Evolutionary conservation across 2,329 filamentous ascomycete genomes (phyloP).

Genomic region (Kalmusia sp.): DNA sequence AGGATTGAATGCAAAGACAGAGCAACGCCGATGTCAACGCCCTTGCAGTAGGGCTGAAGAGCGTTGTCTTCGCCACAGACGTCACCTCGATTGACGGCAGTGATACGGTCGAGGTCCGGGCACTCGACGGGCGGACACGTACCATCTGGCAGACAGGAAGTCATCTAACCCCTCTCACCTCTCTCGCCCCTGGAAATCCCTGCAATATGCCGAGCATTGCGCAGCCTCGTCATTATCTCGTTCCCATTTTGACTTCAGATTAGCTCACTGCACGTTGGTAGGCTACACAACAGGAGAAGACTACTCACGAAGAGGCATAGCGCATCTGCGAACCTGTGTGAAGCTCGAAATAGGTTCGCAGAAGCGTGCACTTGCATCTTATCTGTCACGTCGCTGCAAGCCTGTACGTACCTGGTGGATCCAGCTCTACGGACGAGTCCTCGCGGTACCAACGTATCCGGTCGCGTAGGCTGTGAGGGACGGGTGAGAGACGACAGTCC

Average conservation of each 20-base stretch:
- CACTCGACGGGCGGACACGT: not conserved
- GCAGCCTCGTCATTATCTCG: constrained; percentile 17
- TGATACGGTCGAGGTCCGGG: constrained; percentile 4
- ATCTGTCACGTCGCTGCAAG: constrained; percentile 33
- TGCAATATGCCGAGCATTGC: constrained; percentile 17
- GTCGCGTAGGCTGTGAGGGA: not conserved
- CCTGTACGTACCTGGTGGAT: constrained; percentile 16
- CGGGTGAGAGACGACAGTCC: not conserved
- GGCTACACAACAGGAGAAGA: constrained; percentile 40
- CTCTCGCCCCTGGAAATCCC: too few relatives aligned
- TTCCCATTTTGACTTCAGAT: constrained; percentile 38
- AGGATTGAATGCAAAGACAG: constrained; percentile 24
- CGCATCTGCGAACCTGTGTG: constrained; percentile 19
- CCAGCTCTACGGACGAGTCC: constrained; percentile 19
- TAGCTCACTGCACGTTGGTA: constrained; percentile 38
- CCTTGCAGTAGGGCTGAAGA: constrained; percentile 46
- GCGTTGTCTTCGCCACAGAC: not conserved
- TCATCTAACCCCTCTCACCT: constrained; percentile 6
- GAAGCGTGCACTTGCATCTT: constrained; percentile 25
- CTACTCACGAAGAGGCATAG: constrained; percentile 28
- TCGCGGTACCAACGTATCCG: constrained; percentile 12
- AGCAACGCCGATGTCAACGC: constrained; percentile 30
- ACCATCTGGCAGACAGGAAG: constrained; percentile 13
- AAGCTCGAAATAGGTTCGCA: constrained; percentile 29
- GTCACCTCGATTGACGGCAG: not conserved